These are phyloP conservation scores for Tolypocladium amazonense DNA, from an alignment of 2,329 filamentous ascomycete genomes.

Conservation along the genomic window DNA sequence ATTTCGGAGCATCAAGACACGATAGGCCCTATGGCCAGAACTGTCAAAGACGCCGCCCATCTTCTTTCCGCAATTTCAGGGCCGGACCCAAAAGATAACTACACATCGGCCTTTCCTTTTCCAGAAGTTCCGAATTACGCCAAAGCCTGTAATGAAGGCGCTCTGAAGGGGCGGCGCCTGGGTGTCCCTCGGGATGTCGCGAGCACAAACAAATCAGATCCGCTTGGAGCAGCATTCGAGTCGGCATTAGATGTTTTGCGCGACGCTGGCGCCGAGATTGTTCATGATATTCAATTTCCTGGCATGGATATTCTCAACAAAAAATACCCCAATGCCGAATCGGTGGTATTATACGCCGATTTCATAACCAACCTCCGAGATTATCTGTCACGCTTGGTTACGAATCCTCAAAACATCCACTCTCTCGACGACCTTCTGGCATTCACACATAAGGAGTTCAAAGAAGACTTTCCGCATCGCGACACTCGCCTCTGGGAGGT, in stretches of 20 bases:
- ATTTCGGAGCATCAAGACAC: constrained; percentile 55
- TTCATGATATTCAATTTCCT: constrained; percentile 27
- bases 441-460: too few species aligned
- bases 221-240: constrained; percentile 30
- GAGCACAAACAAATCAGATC: not conserved
- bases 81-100: constrained; percentile 46
- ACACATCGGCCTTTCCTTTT: constrained; percentile 51
- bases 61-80: constrained; percentile 55
- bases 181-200: constrained; percentile 52
- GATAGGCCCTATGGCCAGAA: constrained; percentile 54
- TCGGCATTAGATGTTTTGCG: constrained; percentile 38
- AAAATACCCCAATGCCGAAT: not conserved
- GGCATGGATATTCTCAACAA: constrained; percentile 24
- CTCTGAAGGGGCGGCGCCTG: constrained; percentile 46
- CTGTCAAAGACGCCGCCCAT: constrained; percentile 54
- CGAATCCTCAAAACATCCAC: not conserved
- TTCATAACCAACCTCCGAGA: constrained; percentile 29
- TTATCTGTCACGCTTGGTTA: not conserved
- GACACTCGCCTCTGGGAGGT: too few species aligned
- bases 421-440: not conserved
- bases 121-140: constrained; percentile 48
- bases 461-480: not conserved
- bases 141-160: constrained; percentile 41
- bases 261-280: constrained; percentile 45
- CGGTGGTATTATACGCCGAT: constrained; percentile 37